These are phyloP conservation scores for Xylaria sp. DNA, from an alignment of 2,329 filamentous ascomycete genomes.

Conservation along the genomic window DNA sequence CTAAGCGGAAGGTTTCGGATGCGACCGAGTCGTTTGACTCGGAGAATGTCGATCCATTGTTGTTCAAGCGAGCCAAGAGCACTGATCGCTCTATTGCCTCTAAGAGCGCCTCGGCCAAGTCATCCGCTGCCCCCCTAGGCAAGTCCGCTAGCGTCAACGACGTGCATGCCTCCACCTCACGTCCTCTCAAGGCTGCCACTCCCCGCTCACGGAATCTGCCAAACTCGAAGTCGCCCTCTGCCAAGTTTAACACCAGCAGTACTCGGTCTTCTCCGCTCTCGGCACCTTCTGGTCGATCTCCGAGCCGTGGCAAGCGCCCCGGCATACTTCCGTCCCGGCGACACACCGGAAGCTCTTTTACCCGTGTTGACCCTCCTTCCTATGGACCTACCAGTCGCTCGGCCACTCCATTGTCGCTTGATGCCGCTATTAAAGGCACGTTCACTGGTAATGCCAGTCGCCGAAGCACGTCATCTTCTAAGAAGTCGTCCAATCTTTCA, in stretches of 20 bases:
- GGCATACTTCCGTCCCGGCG: constrained; percentile 65
- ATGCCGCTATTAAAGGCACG: constrained; percentile 74
- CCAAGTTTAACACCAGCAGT: constrained; percentile 41
- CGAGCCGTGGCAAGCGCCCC: constrained; percentile 63
- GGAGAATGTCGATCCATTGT: constrained; percentile 58
- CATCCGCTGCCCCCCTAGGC: constrained; percentile 42
- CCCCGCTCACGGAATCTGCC: constrained; percentile 42
- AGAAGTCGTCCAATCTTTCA: constrained; percentile 26
- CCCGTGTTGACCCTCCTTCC: constrained; percentile 65
- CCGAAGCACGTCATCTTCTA: constrained; percentile 21
- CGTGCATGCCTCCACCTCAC: constrained; percentile 35
- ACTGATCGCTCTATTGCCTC: constrained; percentile 27
- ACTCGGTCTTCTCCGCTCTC: constrained; percentile 51
- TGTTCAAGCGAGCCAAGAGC: constrained; percentile 56
- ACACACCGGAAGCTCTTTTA: constrained; percentile 56
- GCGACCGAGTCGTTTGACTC: constrained; percentile 47
- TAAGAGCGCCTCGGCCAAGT: constrained; percentile 45
- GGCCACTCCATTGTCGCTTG: constrained; percentile 73
- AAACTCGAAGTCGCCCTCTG: constrained; percentile 48
- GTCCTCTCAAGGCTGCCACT: constrained; percentile 27
- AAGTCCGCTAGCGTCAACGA: constrained; percentile 37
- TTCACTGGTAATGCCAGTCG: constrained; percentile 56
- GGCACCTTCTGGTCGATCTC: constrained; percentile 75
- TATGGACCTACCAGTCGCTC: constrained; percentile 44
- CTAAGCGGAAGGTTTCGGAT: constrained; percentile 55